Conservation (phyloP, 192 early-diverging fungal genomes). For the Umbelopsis isabellina region DNA sequence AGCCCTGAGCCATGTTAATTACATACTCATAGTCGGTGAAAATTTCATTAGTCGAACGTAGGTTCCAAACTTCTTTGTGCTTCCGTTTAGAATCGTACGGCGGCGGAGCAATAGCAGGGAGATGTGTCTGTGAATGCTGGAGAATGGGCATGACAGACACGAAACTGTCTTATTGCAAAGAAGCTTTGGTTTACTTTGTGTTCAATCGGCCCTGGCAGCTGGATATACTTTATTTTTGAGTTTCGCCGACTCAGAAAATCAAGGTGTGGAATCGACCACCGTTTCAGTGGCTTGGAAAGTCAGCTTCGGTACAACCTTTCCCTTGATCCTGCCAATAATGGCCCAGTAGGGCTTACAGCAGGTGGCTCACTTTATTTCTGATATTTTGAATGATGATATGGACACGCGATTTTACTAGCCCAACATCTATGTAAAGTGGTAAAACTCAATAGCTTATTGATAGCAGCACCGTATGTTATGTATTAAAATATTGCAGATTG, state of each 20-base stretch:
- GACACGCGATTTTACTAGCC: no score
- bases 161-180: slow-evolving; percentile 2
- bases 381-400: no score
- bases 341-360: no score
- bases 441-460: no score
- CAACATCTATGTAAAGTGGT: no score
- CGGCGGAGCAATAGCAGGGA: slow-evolving; percentile 20
- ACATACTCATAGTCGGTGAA: slow-evolving; percentile 63
- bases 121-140: slow-evolving; percentile 6
- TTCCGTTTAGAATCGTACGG: slow-evolving; percentile 31
- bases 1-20: neutral
- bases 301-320: no score
- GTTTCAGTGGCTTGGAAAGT: neutral
- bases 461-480: no score
- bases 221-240: neutral
- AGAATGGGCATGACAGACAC: slow-evolving; percentile 24
- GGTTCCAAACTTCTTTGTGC: slow-evolving; percentile 33
- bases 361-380: no score
- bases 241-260: neutral
- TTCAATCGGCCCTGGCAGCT: slow-evolving; percentile 7
- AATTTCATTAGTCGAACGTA: slow-evolving; percentile 58
- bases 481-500: no score
- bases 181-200: neutral
- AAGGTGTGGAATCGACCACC: neutral
- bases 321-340: no score